Base-by-base conservation (phyloP, 495 filamentous ascomycete species). In the Penicillium tannophilum region DNA sequence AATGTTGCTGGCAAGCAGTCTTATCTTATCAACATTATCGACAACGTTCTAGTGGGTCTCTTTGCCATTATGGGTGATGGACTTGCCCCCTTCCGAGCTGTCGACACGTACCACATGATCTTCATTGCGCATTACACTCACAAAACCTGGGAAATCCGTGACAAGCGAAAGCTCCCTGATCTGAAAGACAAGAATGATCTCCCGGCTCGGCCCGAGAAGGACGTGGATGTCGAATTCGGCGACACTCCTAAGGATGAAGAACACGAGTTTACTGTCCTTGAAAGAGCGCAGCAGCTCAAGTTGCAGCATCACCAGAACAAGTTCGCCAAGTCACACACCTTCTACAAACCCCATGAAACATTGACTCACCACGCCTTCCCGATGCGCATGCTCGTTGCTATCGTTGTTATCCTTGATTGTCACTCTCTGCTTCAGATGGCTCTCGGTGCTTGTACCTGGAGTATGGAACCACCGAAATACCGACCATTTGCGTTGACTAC, bases 291-390 rank as follows among this genome's bases (percentile, higher is more conserved):
- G 64, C 86, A 91, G 64, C 72, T 72, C 30, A 79, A 77, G 35
- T 77, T 93, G 12, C 76, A 82, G 36, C 84, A 92, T 61, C 89
- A 93, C 65, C 87, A 91, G 62, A 79, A 74, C 33, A 92, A 91
- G 63, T 88, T 92, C 59, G 77, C 86, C 61, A 88, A 85, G 52
- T 88, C 86, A 0, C 90, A 93, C 65, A 90, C 88, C 2, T 93
- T 91, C 72, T 93, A 92, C 77, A 90, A 90, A 66, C 90, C 90
- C 1, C 89, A 93, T 72, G 90, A 92, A 73, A 92, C 89, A 0
- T 72, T 82, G 41, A 92, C 90, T 2, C 90, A 93, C 64, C 81
- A 87, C 64, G 89, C 90, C 7, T 93, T 92, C 63, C 89, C 90
- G 0, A 76, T 90, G 8, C 81, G 82, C 36, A 73, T 90, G 19